Conservation (phyloP, 306 rosid species). For the Acacia melanoxylon region DNA sequence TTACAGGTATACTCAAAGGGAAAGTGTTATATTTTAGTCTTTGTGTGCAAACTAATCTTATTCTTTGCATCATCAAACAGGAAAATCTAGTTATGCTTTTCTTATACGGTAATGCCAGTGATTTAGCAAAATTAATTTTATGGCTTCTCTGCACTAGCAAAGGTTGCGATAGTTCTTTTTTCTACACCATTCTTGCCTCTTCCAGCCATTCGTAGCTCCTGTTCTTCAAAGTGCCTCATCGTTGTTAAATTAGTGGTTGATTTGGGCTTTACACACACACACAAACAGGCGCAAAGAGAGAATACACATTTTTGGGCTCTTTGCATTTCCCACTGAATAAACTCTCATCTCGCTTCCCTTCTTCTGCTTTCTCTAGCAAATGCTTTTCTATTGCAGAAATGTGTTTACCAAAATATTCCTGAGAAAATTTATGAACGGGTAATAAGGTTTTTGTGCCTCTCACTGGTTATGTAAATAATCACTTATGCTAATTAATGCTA, state of each 20-base stretch:
- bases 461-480: background rate
- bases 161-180: background rate
- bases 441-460: constrained; percentile 16
- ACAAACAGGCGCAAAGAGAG: background rate
- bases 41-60: constrained; percentile 33
- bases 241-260: background rate
- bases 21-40: constrained; percentile 34
- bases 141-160: constrained; percentile 25
- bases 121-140: background rate
- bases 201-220: constrained; percentile 10
- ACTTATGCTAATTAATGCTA: constrained; percentile 17
- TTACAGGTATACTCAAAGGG: constrained; percentile 39
- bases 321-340: background rate
- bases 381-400: background rate
- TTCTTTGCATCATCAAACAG: constrained; percentile 41
- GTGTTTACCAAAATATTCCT: constrained; percentile 25
- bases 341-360: background rate
- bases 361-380: constrained; percentile 25
- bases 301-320: background rate
- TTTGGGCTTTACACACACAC: background rate
- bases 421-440: constrained; percentile 11
- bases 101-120: constrained; percentile 12
- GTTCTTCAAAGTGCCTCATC: background rate
- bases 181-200: background rate
- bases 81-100: constrained; percentile 20